Evolutionary conservation across 331 rosid species (phyloP), one percentile per base, ranked within the genome.

Genomic region (Spiraea crenata): DNA sequence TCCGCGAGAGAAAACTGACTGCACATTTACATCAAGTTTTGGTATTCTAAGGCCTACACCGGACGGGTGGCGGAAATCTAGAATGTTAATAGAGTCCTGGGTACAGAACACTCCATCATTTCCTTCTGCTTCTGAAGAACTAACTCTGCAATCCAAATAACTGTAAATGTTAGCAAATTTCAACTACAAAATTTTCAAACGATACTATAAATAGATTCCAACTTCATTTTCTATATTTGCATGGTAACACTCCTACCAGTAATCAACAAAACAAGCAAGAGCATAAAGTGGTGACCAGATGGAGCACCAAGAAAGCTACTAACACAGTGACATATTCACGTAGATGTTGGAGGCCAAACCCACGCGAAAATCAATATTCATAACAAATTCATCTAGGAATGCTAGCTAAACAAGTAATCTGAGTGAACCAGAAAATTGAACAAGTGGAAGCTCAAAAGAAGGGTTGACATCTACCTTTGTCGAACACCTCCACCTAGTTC

Each of bases 401-500:
- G 42, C 66, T 16, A 35, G 52, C 46, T 8, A 40, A 15, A 50
- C 35, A 11, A 41, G 68, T 37, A 49, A 20, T 3, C 7, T 56
- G 17, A 15, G 51, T 15, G 67, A 69, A 50, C 74, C 64, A 70
- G 60, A 56, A 64, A 12, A 41, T 34, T 45, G 5, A 25, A 19
- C 41, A 46, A 51, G 16, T 55, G 71, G 65, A 62, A 62, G 66
- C 15, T 10, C 48, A 37, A 70, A 51, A 45, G 14, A 42, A 63
- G 25, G 47, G 37, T 64, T 46, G 38, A 71, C 62, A 67, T 74
- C 49, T 65, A 88, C 99, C 99, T 87, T 80, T 91, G 91, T 34
- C 99, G 81, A 74, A 95, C 90, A 16, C 99, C 99, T 42, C 99
- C 99, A 59, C 99, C 93, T 46, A 88, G 73, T 73, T 95, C 99